Evolutionary conservation across 2,329 filamentous ascomycete species (phyloP).

Genomic region (Apiospora saccharicola): DNA sequence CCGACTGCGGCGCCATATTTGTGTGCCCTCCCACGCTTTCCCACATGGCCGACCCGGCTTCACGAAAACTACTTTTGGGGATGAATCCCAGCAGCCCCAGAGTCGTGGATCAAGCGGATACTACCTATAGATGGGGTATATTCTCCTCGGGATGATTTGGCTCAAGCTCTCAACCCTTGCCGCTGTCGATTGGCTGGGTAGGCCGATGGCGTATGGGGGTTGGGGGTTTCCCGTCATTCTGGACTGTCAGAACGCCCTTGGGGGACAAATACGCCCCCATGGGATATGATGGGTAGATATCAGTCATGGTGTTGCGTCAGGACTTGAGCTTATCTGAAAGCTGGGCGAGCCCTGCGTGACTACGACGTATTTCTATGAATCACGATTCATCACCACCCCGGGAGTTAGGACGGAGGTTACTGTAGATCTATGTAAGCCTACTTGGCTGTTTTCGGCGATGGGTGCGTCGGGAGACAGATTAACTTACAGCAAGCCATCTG

Average conservation of each 20-base stretch:
- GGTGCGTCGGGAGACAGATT: not conserved
- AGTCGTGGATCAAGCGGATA: slow-evolving; percentile 20
- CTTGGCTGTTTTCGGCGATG: not conserved
- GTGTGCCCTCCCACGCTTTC: not conserved
- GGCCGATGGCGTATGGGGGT: slow-evolving; percentile 15
- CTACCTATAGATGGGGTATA: slow-evolving; percentile 1
- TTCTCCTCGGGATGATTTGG: not conserved
- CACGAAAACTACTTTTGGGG: slow-evolving; percentile 13
- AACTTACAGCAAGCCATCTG: not conserved
- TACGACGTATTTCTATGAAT: slow-evolving; percentile 8
- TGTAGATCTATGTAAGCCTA: not conserved
- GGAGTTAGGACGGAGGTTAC: not conserved
- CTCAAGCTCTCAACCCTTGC: not conserved
- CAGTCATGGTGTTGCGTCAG: slow-evolving; percentile 18
- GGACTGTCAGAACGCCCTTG: not conserved
- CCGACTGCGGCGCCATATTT: slow-evolving; percentile 5
- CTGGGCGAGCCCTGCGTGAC: not conserved
- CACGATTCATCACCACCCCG: slow-evolving; percentile 2
- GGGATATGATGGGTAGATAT: not conserved
- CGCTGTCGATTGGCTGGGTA: not conserved
- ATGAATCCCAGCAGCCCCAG: slow-evolving; percentile 2
- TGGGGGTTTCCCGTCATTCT: not conserved
- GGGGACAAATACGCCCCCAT: not conserved
- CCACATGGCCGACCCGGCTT: slow-evolving; percentile 10
- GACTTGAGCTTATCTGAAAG: not conserved